These are phyloP conservation scores for Penicillium carneum DNA, from an alignment of 2,329 filamentous ascomycete species.

Conservation along the genomic window DNA sequence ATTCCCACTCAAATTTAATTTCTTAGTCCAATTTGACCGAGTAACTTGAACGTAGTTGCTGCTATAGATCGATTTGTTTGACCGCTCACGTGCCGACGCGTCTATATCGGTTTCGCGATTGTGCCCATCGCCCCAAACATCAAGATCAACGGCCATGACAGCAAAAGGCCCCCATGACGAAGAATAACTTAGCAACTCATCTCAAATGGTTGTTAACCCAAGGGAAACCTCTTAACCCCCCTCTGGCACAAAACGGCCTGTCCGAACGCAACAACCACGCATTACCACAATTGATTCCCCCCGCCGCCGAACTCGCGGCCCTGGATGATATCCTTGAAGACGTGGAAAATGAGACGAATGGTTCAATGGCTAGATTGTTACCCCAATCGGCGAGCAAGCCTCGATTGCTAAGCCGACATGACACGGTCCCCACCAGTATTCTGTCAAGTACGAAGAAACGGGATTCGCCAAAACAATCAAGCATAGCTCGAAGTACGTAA, in stretches of 20 bases:
- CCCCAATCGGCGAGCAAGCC: constrained; percentile 52
- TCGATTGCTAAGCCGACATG: constrained; percentile 47
- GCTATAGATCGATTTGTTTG: constrained; percentile 22
- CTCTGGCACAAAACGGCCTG: constrained; percentile 33
- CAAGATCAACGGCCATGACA: constrained; percentile 37
- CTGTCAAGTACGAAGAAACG: constrained; percentile 34
- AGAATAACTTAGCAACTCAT: constrained; percentile 55
- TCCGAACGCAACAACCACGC: constrained; percentile 38
- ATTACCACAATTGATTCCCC: constrained; percentile 28
- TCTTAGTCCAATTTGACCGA: not conserved
- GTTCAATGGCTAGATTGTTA: constrained; percentile 55
- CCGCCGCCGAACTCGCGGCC: constrained; percentile 29
- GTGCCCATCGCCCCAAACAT: constrained; percentile 15
- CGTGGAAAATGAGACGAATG: constrained; percentile 37
- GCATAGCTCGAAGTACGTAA: constrained; percentile 39
- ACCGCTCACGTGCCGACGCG: constrained; percentile 40
- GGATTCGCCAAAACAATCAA: constrained; percentile 20
- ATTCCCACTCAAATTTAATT: too few relatives aligned
- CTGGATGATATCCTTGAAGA: constrained; percentile 36
- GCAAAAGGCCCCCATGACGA: constrained; percentile 56
- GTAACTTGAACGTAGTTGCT: not conserved
- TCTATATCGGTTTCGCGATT: constrained; percentile 28
- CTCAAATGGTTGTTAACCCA: constrained; percentile 57
- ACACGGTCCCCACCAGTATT: constrained; percentile 30
- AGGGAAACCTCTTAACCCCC: constrained; percentile 46